These are phyloP conservation scores for Kurtzmaniella quercitrusa DNA, from an alignment of 1,139 yeast genomes.

Conservation along the genomic window DNA sequence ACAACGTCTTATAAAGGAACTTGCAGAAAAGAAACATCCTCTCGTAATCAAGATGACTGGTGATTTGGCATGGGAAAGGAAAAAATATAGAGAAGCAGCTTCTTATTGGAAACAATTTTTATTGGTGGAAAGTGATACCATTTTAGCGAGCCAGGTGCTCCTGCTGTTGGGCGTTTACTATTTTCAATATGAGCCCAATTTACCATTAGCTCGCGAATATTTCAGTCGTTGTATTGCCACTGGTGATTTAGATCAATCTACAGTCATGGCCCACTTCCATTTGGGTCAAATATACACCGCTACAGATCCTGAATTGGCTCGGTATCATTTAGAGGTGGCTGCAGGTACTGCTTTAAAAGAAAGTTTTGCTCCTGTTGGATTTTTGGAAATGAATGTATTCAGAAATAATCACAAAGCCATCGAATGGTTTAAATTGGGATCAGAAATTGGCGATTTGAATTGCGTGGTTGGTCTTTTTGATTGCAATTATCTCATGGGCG, in stretches of 20 bases:
- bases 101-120: constrained; percentile 60
- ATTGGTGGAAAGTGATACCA: constrained; percentile 49
- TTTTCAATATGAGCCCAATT: constrained; percentile 46
- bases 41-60: constrained; percentile 70
- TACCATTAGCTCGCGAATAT: constrained; percentile 48
- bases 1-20: constrained; percentile 51
- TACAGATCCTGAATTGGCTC: constrained; percentile 54
- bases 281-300: constrained; percentile 65
- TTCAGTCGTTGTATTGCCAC: constrained; percentile 59
- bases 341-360: constrained; percentile 77
- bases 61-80: constrained; percentile 55
- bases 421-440: constrained; percentile 85
- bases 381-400: constrained; percentile 68
- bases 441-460: constrained; percentile 57
- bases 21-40: constrained; percentile 65
- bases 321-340: constrained; percentile 69
- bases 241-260: constrained; percentile 53
- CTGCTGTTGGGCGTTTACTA: constrained; percentile 65
- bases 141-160: constrained; percentile 69
- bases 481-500: constrained; percentile 21
- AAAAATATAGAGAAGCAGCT: constrained; percentile 48
- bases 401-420: constrained; percentile 50
- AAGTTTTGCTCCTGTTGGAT: constrained; percentile 73
- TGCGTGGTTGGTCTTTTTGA: constrained; percentile 80
- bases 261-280: constrained; percentile 69